Percentiles rank a stretch among this genome's conserved stretches.
These are phyloP conservation scores for Globisporangium irregulare DNA, from an alignment of 352 stramenopile genomes.

Conservation along the genomic window DNA sequence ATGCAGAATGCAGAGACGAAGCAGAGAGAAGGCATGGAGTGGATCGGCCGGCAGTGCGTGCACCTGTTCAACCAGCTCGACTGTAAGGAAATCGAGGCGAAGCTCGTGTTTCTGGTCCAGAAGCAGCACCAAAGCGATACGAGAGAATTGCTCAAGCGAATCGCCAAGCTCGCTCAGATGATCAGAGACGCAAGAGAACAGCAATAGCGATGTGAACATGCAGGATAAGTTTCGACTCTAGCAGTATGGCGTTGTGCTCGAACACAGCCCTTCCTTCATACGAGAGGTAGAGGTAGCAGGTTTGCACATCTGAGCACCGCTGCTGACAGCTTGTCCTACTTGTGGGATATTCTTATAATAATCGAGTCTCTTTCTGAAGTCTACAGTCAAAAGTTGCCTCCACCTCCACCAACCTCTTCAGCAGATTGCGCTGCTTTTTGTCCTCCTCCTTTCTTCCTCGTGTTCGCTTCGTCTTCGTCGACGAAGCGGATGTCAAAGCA, in stretches of 20 bases:
- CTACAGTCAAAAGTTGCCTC: not conserved
- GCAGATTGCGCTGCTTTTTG: not conserved
- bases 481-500: slow-evolving; percentile 83
- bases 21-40: slow-evolving; percentile 46
- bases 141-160: slow-evolving; percentile 12
- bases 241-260: no score
- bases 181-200: not conserved
- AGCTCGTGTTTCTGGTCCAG: slow-evolving; percentile 30
- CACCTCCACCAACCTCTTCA: not conserved
- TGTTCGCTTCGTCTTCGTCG: slow-evolving; percentile 66
- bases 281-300: no score
- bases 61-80: slow-evolving; percentile 63
- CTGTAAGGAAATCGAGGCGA: slow-evolving; percentile 48
- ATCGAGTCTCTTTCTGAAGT: no score
- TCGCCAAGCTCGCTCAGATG: slow-evolving; percentile 17
- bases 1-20: slow-evolving; percentile 32
- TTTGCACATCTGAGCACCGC: no score
- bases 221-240: no score
- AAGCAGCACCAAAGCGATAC: slow-evolving; percentile 26
- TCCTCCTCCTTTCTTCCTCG: slow-evolving; percentile 26
- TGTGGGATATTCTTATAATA: no score
- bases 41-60: slow-evolving; percentile 54
- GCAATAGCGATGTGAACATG: not conserved
- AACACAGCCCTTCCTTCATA: no score
- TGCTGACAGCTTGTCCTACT: no score